Evolutionary conservation across 441 rosid genomes (phyloP).

Genomic region (Pelargonium citronellum): DNA sequence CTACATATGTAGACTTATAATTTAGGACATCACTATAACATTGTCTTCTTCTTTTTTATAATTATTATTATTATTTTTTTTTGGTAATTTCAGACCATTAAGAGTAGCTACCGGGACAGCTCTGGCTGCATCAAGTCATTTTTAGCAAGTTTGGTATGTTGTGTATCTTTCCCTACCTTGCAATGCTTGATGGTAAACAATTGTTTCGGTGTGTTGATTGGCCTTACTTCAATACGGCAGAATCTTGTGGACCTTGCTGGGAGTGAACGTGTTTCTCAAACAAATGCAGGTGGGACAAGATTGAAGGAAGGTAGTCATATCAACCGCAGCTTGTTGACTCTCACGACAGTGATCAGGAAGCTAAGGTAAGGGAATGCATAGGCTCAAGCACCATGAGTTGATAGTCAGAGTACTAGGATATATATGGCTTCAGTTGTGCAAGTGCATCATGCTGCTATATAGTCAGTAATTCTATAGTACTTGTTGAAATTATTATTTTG

Average conservation of each 20-base stretch:
- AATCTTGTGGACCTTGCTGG: constrained; percentile 99
- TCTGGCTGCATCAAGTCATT: constrained; percentile 93
- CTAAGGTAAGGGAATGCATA: constrained; percentile 52
- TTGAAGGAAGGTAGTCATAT: constrained; percentile 99
- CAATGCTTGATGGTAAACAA: constrained; percentile 9
- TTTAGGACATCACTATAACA: no score
- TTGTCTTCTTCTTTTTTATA: no score
- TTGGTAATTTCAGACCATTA: constrained; percentile 60
- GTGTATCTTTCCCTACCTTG: neutral
- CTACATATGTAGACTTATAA: no score
- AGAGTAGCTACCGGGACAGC: constrained; percentile 87
- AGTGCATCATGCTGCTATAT: no score
- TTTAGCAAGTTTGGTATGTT: constrained; percentile 84
- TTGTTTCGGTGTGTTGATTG: constrained; percentile 10
- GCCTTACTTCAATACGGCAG: constrained; percentile 36
- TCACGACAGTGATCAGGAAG: constrained; percentile 94
- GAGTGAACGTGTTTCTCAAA: constrained; percentile 97
- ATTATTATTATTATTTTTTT: no score
- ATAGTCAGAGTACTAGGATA: no score
- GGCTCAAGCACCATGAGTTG: neutral
- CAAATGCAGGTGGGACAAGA: constrained; percentile 89
- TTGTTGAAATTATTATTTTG: no score
- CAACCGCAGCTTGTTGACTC: constrained; percentile 95
- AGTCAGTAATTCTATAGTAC: no score
- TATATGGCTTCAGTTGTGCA: no score